These are phyloP conservation scores for Fusarium sp. DNA, from an alignment of 2,329 filamentous ascomycete species.

Conservation along the genomic window DNA sequence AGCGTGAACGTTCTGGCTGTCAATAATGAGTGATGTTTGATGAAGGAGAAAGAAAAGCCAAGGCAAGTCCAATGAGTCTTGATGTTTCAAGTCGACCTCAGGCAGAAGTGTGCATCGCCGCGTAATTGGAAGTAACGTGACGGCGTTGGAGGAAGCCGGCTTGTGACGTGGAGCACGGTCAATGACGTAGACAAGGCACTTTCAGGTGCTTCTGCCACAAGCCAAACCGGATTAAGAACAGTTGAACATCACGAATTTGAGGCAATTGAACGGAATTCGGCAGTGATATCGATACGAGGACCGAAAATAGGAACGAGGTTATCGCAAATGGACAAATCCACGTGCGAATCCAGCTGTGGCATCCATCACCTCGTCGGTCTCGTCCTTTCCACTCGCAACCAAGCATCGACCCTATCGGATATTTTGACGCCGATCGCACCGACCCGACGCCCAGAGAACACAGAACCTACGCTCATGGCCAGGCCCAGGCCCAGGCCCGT, in stretches of 20 bases:
- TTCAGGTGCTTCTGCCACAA: slow-evolving; percentile 17
- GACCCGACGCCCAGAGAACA: not conserved
- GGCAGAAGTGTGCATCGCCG: slow-evolving; percentile 13
- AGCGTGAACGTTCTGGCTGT: not conserved
- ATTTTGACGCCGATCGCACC: slow-evolving; percentile 3
- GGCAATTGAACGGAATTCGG: not conserved
- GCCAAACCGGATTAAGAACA: slow-evolving; percentile 2
- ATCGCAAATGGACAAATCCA: not conserved
- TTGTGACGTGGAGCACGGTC: slow-evolving; percentile 29
- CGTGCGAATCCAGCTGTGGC: not conserved
- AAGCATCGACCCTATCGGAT: slow-evolving; percentile 12
- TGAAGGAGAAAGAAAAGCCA: not conserved
- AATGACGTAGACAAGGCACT: slow-evolving; percentile 30
- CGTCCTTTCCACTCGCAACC: not conserved
- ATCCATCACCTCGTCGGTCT: not conserved
- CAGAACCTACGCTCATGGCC: not conserved
- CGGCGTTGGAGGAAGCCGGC: slow-evolving; percentile 18
- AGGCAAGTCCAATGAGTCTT: not conserved
- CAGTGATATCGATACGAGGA: not conserved
- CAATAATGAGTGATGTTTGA: not conserved
- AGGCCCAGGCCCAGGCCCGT: not conserved
- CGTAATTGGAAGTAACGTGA: slow-evolving; percentile 30
- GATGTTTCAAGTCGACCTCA: not conserved
- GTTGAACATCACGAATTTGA: not conserved
- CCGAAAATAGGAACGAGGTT: not conserved